Evolutionary conservation across 108 stramenopile genomes (phyloP), one percentile per base, ranked within the genome.

Genomic region (Cyclotella kingstonii): DNA sequence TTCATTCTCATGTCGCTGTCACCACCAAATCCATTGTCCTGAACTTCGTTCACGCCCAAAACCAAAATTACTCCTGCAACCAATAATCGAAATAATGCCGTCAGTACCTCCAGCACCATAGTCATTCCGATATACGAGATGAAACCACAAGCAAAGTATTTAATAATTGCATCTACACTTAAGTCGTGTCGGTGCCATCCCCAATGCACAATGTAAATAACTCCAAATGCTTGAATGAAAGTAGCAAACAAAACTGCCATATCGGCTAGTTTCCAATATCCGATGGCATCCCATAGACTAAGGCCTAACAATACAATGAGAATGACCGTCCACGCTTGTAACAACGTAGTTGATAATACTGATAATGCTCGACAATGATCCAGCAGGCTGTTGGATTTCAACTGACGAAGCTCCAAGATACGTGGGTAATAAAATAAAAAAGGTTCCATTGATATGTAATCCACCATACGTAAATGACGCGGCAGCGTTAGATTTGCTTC

Each of bases 361-460:
- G 81, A 82, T n/a, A 79, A 25, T 18, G 78, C 66, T 19, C 18
- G 46, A 19, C 23, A 57, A 63, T 82, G 74, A 12, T 62, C 63
- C 57, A 54, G 42, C 9, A 82, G 60, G 5, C 47, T 63, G 8
- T 19, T 6, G 18, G 38, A 45, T 12, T 44, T 7, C 9, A 9
- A 27, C 4, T 11, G 11, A 3, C 80, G 35, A 51, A 84, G 36
- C 17, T 62, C 28, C 34, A 55, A 12, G 19, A 81, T 88, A 2
- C 45, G 39, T 9, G 81, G 80, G 68, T 82, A 86, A 53, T 88
- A 93, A 11, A 79, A 55, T 51, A 86, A 26, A 55, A 73, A 73
- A 0, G 86, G 84, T 60, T 89, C 83, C 82, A 93, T 83, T 8
- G 86, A 83, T 21, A 89, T 72, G 62, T 93, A 85, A 51, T 90